Evolutionary conservation across 768 basidiomycete genomes (phyloP), one percentile per base, ranked within the genome.

Genomic region (Butyriboletus loyo): DNA sequence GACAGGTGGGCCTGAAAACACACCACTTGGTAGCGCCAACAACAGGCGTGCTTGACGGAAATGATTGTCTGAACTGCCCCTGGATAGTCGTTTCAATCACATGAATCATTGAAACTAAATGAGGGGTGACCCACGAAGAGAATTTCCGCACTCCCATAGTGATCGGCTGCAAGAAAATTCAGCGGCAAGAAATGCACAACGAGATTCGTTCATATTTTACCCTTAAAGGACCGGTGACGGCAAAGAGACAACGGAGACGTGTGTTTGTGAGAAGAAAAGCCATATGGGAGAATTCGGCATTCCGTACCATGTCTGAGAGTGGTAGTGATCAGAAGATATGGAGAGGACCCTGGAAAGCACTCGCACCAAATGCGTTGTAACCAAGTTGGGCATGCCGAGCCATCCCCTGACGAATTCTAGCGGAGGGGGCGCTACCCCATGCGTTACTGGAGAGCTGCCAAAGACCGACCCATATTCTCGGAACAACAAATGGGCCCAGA

Each of bases 1-100:
- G 73, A 14, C 68, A 68, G 15, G 75, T 72, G 27, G 72, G 70
- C 52, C 79, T 75, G 73, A 92, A 92, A 14, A 89, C 80, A 66
- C 89, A 92, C 89, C 88, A 93, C 65, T 93, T 93, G 3, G 92
- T 93, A 1, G 86, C 88, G 38, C 88, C 86, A 24, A 92, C 55
- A 10, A 87, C 76, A 4, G 68, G 60, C 34, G 72, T 63, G 27
- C 75, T 62, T 28, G 70, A 56, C 27, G 73, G 66, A 17, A 81
- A 67, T 13, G 77, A 73, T 55, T 71, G 63, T 60, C 78, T 78
- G 69, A 87, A 88, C 66, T 86, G 82, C 13, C 89, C 90, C 89
- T 92, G 67, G 52, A 63, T 34, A 30, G 6, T 46, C 31, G 17
- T 21, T 59, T 42, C 49, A 38, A 37, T 15, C 31, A 30, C 27